These are phyloP conservation scores for Saitozyma sp. DNA, from an alignment of 768 basidiomycete species.

Conservation along the genomic window DNA sequence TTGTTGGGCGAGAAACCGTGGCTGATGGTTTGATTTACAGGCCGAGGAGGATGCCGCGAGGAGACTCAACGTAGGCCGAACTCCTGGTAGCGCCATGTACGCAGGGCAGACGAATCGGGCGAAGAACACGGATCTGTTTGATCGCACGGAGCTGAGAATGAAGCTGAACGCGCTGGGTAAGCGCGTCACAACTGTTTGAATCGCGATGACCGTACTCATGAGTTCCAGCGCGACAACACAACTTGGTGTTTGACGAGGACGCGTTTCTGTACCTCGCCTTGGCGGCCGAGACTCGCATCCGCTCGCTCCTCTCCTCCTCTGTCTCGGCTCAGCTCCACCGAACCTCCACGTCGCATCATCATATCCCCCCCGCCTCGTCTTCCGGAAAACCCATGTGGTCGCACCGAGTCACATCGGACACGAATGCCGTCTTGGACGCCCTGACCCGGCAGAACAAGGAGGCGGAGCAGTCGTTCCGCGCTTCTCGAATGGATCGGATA, in stretches of 20 bases:
- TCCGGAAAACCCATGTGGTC: conserved; percentile 30
- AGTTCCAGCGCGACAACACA: conserved; percentile 24
- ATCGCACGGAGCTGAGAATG: background rate
- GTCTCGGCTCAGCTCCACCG: conserved; percentile 37
- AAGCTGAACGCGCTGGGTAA: conserved; percentile 4
- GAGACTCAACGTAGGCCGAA: conserved; percentile 30
- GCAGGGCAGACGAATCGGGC: conserved; percentile 21
- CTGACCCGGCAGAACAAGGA: conserved; percentile 28
- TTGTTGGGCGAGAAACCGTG: background rate
- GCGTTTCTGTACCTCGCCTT: conserved; percentile 30
- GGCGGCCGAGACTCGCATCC: conserved; percentile 37
- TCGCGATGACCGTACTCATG: background rate
- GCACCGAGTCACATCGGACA: conserved; percentile 21
- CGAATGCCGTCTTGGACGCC: conserved; percentile 22
- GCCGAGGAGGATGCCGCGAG: conserved; percentile 43
- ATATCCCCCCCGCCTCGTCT: conserved; percentile 13
- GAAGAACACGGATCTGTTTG: conserved; percentile 32
- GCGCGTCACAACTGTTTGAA: background rate
- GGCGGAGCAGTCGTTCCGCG: conserved; percentile 29
- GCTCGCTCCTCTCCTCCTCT: conserved; percentile 21
- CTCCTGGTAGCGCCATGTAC: conserved; percentile 6
- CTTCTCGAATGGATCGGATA: conserved; percentile 28
- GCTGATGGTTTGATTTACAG: conserved; percentile 16
- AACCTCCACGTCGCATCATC: conserved; percentile 27
- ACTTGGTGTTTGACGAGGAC: conserved; percentile 29